Conservation (phyloP, 768 basidiomycete genomes). For the Pisolithus tinctorius region DNA sequence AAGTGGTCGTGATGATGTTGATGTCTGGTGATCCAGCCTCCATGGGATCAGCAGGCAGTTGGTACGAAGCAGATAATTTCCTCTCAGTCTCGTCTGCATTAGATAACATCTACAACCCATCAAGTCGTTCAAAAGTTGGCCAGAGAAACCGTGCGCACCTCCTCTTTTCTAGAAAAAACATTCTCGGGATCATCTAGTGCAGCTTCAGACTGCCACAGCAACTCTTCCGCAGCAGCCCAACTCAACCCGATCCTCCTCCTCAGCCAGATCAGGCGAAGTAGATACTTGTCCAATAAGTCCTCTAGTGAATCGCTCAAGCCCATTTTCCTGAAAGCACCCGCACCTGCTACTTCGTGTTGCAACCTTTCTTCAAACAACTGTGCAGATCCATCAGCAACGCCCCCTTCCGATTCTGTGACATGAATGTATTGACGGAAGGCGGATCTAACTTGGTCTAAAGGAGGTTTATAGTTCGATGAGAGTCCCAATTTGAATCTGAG, state of each 20-base stretch:
- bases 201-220: conserved; percentile 40
- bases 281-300: conserved; percentile 48
- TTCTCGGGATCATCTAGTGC: conserved; percentile 35
- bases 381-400: conserved; percentile 22
- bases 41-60: conserved; percentile 54
- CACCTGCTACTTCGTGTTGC: conserved; percentile 28
- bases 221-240: conserved; percentile 64
- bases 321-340: conserved; percentile 48
- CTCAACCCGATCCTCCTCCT: conserved; percentile 48
- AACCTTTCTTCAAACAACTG: background rate
- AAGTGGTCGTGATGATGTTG: conserved; percentile 59
- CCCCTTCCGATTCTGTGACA: conserved; percentile 36
- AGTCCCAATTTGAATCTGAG: conserved; percentile 60
- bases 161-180: conserved; percentile 27
- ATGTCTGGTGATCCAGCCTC: conserved; percentile 28
- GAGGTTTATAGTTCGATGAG: conserved; percentile 54
- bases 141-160: conserved; percentile 19
- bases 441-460: conserved; percentile 39
- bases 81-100: conserved; percentile 41
- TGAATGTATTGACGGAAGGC: conserved; percentile 40
- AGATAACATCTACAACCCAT: conserved; percentile 5
- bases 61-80: conserved; percentile 31
- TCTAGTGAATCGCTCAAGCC: conserved; percentile 61
- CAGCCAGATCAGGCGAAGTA: conserved; percentile 47
- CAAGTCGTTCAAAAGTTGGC: background rate